These are phyloP conservation scores for Panaeolus papilionaceus DNA, from an alignment of 768 basidiomycete species.

Conservation along the genomic window DNA sequence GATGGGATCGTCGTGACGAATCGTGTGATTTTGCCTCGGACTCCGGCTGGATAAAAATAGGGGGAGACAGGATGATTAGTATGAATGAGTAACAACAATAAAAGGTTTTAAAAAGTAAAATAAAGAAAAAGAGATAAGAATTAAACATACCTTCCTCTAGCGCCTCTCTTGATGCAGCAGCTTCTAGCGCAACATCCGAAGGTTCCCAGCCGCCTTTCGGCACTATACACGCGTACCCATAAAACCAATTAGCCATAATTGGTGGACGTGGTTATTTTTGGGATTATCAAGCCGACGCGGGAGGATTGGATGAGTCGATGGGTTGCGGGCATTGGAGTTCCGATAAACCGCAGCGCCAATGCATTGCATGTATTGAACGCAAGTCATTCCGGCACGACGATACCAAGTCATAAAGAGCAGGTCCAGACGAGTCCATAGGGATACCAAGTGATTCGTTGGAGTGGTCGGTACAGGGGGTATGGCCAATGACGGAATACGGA, in stretches of 20 bases:
- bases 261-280: neutral
- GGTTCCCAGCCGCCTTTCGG: constrained; percentile 95
- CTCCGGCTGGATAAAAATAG: constrained; percentile 68
- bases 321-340: neutral
- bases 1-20: constrained; percentile 85
- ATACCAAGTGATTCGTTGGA: neutral
- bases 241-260: neutral
- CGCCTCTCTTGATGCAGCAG: constrained; percentile 90
- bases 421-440: neutral
- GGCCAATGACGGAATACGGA: constrained; percentile 1
- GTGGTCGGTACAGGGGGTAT: neutral
- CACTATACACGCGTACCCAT: constrained; percentile 49
- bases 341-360: neutral
- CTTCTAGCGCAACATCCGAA: constrained; percentile 81
- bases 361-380: neutral
- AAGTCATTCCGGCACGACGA: neutral
- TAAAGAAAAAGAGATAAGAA: constrained; percentile 31
- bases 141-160: constrained; percentile 83
- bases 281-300: neutral
- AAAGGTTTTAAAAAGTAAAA: constrained; percentile 8
- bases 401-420: neutral
- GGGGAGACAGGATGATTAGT: constrained; percentile 11
- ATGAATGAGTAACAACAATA: neutral
- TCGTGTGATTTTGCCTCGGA: constrained; percentile 85
- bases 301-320: neutral